Evolutionary conservation across 805 yeast species (phyloP).

Genomic region (Yamadazyma phyllophila): DNA sequence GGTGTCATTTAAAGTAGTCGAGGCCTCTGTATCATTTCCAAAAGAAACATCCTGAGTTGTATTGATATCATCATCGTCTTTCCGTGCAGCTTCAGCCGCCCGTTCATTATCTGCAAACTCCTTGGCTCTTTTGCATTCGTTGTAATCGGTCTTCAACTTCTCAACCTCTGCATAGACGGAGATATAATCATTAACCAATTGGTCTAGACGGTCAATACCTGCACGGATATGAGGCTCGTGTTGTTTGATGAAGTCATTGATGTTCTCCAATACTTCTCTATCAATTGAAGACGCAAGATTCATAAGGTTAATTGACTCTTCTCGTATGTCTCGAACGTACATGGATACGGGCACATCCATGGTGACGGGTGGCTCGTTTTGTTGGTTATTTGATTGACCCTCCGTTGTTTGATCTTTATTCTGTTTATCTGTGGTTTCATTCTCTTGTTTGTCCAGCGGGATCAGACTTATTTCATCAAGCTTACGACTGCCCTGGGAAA

Average conservation of each 20-base stretch:
- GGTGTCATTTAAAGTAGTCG: constrained; percentile 3
- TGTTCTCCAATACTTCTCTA: constrained; percentile 27
- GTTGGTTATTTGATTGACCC: too few relatives aligned
- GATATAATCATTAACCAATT: constrained; percentile 25
- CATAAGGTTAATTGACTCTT: constrained; percentile 23
- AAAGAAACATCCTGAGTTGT: neutral
- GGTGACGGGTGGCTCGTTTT: constrained; percentile 1
- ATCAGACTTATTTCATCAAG: too few relatives aligned
- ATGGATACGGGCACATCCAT: constrained; percentile 8
- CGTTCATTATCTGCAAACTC: constrained; percentile 25
- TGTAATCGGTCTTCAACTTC: constrained; percentile 26
- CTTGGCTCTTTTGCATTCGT: constrained; percentile 28
- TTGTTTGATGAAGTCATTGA: constrained; percentile 34
- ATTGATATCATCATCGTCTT: neutral
- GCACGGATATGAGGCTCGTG: constrained; percentile 34
- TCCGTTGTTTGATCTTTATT: neutral
- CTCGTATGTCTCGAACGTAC: constrained; percentile 19
- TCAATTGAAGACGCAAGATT: constrained; percentile 34
- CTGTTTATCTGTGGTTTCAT: neutral
- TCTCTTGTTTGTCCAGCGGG: neutral
- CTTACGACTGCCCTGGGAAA: neutral
- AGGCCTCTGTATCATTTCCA: constrained; percentile 2
- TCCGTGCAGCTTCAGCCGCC: constrained; percentile 4
- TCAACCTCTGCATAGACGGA: constrained; percentile 25
- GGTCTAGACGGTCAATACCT: constrained; percentile 21